These are phyloP conservation scores for Pseudozyma thailandica DNA, from an alignment of 1,284 basidiomycete genomes.

Conservation along the genomic window DNA sequence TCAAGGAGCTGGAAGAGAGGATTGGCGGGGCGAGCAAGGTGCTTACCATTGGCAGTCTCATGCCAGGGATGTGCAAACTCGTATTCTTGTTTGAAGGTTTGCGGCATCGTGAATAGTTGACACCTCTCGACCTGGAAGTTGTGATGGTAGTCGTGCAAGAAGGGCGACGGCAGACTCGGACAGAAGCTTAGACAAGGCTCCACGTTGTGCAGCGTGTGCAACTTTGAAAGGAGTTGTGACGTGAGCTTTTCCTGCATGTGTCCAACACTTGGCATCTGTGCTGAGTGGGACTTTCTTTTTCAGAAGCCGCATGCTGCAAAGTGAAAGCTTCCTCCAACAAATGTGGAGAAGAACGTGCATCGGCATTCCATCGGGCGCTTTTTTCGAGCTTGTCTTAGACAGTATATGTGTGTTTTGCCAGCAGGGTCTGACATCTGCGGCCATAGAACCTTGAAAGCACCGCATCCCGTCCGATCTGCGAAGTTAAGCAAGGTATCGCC, in stretches of 20 bases:
- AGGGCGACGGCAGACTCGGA: neutral
- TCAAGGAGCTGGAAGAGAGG: neutral
- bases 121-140: neutral
- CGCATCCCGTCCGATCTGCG: conserved; percentile 83
- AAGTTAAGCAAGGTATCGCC: conserved; percentile 82
- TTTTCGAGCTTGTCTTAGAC: no score
- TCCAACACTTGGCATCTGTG: no score
- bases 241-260: conserved; percentile 6
- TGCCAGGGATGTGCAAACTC: conserved; percentile 41
- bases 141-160: neutral
- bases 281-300: no score
- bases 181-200: no score
- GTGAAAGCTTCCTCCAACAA: conserved; percentile 14
- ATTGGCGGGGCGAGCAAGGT: neutral
- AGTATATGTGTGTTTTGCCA: neutral
- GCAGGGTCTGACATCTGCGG: conserved; percentile 72
- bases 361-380: neutral
- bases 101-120: conserved; percentile 21
- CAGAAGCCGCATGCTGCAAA: neutral
- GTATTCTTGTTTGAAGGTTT: conserved; percentile 32
- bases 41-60: conserved; percentile 36
- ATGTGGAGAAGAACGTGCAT: conserved; percentile 10
- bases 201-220: neutral
- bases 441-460: conserved; percentile 82
- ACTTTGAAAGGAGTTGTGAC: neutral